These are phyloP conservation scores for Aspergillus carlsbadensis DNA, from an alignment of 495 filamentous ascomycete genomes.

Conservation along the genomic window DNA sequence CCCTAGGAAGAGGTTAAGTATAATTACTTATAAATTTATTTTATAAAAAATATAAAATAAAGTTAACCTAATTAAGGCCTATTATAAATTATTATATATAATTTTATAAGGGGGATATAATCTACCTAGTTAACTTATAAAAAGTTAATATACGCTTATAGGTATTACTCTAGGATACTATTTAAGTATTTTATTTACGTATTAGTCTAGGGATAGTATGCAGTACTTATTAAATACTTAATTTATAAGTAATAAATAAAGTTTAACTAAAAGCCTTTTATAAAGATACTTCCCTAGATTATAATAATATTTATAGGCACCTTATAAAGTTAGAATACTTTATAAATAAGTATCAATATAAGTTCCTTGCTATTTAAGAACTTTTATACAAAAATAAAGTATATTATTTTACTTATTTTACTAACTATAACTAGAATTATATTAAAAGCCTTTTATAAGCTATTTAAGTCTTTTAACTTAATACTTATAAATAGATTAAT, in stretches of 20 bases:
- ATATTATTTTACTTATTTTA: constrained; percentile 3
- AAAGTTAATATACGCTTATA: neutral
- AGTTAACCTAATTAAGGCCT: neutral
- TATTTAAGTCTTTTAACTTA: neutral
- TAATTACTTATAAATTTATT: neutral
- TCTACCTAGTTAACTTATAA: too few species aligned
- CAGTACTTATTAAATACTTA: neutral
- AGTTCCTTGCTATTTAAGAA: neutral
- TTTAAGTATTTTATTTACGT: neutral
- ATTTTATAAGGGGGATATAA: neutral
- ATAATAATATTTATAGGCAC: too few species aligned
- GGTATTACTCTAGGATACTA: neutral
- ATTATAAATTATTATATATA: neutral
- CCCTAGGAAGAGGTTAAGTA: neutral
- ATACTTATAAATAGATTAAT: neutral
- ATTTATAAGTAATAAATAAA: too few species aligned
- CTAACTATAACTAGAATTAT: neutral
- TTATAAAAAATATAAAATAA: too few species aligned
- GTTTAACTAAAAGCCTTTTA: too few species aligned
- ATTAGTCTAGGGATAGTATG: too few species aligned
- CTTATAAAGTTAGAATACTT: too few species aligned
- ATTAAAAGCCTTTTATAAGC: constrained; percentile 4
- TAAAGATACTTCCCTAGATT: too few species aligned
- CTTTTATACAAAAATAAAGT: neutral
- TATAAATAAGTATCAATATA: neutral